A percentile compares a stretch with the other conserved stretches of the same genome.
phyloP scores from a whole-genome alignment of 2,329 filamentous ascomycete genomes.

The Lasiodiplodia sp. region DNA sequence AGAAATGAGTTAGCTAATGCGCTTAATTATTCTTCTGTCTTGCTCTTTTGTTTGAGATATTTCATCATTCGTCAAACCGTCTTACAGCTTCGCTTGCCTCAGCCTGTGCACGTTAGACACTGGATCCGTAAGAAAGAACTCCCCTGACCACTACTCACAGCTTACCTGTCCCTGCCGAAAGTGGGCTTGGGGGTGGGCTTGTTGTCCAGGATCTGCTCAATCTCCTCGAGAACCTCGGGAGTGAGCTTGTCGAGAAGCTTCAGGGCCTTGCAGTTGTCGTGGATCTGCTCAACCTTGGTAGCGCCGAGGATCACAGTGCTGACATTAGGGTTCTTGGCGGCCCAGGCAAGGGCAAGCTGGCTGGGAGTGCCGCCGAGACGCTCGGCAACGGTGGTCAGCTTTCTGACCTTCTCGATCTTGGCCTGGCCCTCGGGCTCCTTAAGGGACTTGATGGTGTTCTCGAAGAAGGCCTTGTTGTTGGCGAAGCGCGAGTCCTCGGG shows the following conservation, averaged over 20 bases:
- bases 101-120: not conserved
- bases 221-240: constrained; percentile 49
- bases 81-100: constrained; percentile 20
- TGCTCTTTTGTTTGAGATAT: not conserved
- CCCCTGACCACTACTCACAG: constrained; percentile 13
- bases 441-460: constrained; percentile 61
- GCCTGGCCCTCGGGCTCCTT: constrained; percentile 58
- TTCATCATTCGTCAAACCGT: not conserved
- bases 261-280: constrained; percentile 57
- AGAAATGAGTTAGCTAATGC: not conserved
- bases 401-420: constrained; percentile 66
- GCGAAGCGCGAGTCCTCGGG: constrained; percentile 68
- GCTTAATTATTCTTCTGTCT: not conserved
- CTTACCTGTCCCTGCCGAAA: constrained; percentile 34
- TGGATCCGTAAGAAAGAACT: not conserved
- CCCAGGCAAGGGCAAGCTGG: constrained; percentile 67
- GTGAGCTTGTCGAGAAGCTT: constrained; percentile 51
- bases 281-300: constrained; percentile 58
- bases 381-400: constrained; percentile 59
- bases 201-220: constrained; percentile 49
- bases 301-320: constrained; percentile 64
- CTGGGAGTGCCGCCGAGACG: constrained; percentile 56
- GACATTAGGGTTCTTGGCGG: constrained; percentile 65
- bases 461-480: constrained; percentile 65
- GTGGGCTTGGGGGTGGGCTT: constrained; percentile 42